A percentile compares a stretch with the other conserved stretches of the same genome.
Conservation (phyloP, 345 rosid genomes). For the Linum trigynum region DNA sequence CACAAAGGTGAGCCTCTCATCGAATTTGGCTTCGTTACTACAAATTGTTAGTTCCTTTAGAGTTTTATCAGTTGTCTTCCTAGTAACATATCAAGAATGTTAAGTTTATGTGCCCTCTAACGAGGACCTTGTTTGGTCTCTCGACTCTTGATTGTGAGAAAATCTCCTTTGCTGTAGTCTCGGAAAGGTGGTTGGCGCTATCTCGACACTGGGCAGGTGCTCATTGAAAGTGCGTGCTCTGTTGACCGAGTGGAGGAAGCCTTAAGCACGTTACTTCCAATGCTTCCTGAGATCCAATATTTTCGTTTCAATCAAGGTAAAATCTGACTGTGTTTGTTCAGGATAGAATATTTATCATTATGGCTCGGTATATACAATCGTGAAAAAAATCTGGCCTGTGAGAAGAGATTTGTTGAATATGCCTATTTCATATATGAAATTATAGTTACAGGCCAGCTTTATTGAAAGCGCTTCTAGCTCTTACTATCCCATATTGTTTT, state of each 20-base stretch:
- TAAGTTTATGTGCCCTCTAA: not conserved
- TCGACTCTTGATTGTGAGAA: slow-evolving; percentile 1
- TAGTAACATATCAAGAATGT: not conserved
- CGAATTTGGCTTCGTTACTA: not conserved
- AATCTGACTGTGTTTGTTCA: not conserved
- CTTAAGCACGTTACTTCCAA: slow-evolving; percentile 75
- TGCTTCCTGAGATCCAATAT: slow-evolving; percentile 90
- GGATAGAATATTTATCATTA: too few relatives aligned
- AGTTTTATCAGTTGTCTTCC: too few relatives aligned
- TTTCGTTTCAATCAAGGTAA: slow-evolving; percentile 90
- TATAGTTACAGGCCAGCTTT: not conserved
- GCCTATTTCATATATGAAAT: too few relatives aligned
- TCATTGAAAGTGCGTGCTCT: slow-evolving; percentile 97
- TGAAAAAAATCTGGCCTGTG: too few relatives aligned
- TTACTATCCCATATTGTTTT: slow-evolving; percentile 14
- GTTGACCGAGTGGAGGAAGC: slow-evolving; percentile 99
- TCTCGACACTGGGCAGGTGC: slow-evolving; percentile 93
- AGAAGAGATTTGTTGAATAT: too few relatives aligned
- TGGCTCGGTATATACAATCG: too few relatives aligned
- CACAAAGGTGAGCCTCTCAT: slow-evolving; percentile 53
- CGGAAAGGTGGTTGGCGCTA: slow-evolving; percentile 99
- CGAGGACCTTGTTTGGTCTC: not conserved
- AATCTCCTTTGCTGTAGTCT: slow-evolving; percentile 32
- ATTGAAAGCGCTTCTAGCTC: slow-evolving; percentile 11
- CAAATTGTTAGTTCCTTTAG: not conserved